phyloP scores from a whole-genome alignment of 2,329 filamentous ascomycete genomes.

The Monascus ruber region DNA sequence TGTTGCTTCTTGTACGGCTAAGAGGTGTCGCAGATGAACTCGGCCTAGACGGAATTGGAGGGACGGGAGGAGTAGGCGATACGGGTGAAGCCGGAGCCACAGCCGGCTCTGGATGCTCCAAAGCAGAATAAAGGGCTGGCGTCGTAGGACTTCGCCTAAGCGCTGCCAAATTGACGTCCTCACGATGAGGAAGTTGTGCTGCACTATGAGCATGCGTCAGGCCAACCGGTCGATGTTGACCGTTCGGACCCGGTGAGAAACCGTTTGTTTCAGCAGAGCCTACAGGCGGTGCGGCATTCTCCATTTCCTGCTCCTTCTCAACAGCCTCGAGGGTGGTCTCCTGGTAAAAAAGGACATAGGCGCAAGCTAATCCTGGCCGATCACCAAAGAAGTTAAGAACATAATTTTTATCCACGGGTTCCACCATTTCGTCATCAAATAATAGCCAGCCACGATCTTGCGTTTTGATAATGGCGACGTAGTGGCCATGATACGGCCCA shows the following conservation, averaged over 20 bases:
- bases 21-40: constrained; percentile 23
- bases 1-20: constrained; percentile 12
- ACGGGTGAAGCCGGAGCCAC: constrained; percentile 4
- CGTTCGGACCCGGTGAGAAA: constrained; percentile 4
- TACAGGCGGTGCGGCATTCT: constrained; percentile 41
- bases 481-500: constrained; percentile 94
- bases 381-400: constrained; percentile 97
- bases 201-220: constrained; percentile 30
- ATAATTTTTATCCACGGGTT: constrained; percentile 92
- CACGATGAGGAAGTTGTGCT: constrained; percentile 22
- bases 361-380: constrained; percentile 78
- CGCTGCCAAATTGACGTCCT: constrained; percentile 21
- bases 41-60: constrained; percentile 8
- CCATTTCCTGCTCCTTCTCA: constrained; percentile 69
- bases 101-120: constrained; percentile 16
- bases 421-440: constrained; percentile 97
- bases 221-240: constrained; percentile 11
- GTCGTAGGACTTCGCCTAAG: constrained; percentile 31
- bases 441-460: constrained; percentile 90
- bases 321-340: constrained; percentile 65
- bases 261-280: constrained; percentile 39
- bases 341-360: constrained; percentile 96
- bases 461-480: constrained; percentile 95
- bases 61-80: constrained; percentile 6
- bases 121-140: constrained; percentile 36